Evolutionary conservation across 495 filamentous ascomycete genomes (phyloP).

Genomic region (Xanthoparmelia taractica): DNA sequence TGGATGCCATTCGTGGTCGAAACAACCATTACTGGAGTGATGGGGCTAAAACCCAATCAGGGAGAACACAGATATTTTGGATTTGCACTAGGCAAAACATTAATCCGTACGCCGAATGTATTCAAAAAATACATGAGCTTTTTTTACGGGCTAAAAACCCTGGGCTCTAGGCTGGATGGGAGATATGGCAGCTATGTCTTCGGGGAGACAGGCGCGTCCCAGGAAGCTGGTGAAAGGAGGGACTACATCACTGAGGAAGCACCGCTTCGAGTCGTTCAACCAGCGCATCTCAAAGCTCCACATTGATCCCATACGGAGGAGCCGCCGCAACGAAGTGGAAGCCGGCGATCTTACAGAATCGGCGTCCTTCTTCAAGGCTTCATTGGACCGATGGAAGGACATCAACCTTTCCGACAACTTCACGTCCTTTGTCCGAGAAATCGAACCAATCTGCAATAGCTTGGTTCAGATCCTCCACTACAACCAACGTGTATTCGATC

Average conservation of each 20-base stretch:
- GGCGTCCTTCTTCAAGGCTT: constrained; percentile 72
- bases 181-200: constrained; percentile 51
- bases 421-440: constrained; percentile 60
- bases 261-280: constrained; percentile 88
- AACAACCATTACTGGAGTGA: background rate
- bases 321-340: constrained; percentile 67
- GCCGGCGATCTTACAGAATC: constrained; percentile 55
- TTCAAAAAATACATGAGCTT: constrained; percentile 10
- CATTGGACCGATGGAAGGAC: constrained; percentile 81
- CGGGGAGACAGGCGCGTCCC: constrained; percentile 58
- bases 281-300: constrained; percentile 87
- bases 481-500: constrained; percentile 71
- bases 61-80: background rate
- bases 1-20: constrained; percentile 48
- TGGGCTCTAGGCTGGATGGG: background rate
- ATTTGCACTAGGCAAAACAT: constrained; percentile 14
- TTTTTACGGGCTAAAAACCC: background rate
- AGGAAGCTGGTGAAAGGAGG: constrained; percentile 52
- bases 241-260: constrained; percentile 68
- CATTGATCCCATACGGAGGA: constrained; percentile 83
- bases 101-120: background rate
- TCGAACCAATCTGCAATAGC: constrained; percentile 72
- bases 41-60: background rate
- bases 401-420: constrained; percentile 81
- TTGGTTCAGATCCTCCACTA: constrained; percentile 86